Base-by-base conservation (phyloP, 345 rosid species). In the Schrenkiella parvula region DNA sequence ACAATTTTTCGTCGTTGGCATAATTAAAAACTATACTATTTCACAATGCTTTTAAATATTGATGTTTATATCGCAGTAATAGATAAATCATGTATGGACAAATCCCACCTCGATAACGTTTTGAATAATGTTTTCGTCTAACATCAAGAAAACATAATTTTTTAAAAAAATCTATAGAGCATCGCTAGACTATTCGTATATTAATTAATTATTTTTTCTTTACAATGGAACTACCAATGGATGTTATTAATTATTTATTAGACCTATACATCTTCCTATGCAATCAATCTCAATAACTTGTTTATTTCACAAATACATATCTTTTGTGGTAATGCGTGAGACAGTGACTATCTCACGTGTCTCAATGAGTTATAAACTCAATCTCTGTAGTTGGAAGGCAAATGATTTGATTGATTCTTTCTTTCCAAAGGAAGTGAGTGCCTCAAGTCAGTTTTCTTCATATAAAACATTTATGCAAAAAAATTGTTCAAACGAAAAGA, bases 341-440 rank as follows among this genome's bases (percentile, higher is more conserved):
- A 34, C 2, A 42, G 31, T 38, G 64, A 54, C 22, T 53, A 54
- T 54, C 71, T 64, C 77, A 73, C 50, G 71, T 64, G 71, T 55
- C 26, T 54, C 19, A 63, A n/a, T 31, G 46, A 42, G 55, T 53
- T 18, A 8, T 0, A 64, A 14, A 39, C 52, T 63, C 67, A 53
- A 3, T 63, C 21, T 50, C 6, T 22, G 32, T 39, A 41, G 54
- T 41, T 72, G 63, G 70, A 53, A 54, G 62, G 39, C 70, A 34
- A 72, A 58, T 35, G 31, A 43, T 64, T 34, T 34, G 66, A 64
- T 14, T 43, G 56, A 3, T 73, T 43, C 6, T 29, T 52, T 34
- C 46, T 52, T 39, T 64, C 15, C 7, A 31, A 31, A 31, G 37
- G 50, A 35, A 65, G 34, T 11, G 32, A 64, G 23, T 32, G 23